A percentile compares a stretch with the other conserved stretches of the same genome.
phyloP scores from a whole-genome alignment of 805 yeast species.

The Candida ascalaphidarum region DNA sequence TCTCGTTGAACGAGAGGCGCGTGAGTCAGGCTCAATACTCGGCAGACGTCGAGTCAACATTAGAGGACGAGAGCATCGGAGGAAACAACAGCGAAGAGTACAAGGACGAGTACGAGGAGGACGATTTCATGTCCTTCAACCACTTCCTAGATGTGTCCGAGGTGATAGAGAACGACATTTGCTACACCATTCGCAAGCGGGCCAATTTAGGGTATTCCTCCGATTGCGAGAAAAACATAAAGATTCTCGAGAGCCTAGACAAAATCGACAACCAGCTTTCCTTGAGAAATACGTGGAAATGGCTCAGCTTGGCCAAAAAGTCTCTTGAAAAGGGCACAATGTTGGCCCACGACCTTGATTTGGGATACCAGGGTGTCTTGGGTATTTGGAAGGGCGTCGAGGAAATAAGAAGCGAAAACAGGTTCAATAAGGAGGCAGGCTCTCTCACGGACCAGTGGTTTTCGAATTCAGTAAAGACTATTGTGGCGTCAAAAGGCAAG shows the following conservation, averaged over 20 bases:
- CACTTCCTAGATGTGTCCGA: constrained; percentile 24
- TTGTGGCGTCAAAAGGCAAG: constrained; percentile 40
- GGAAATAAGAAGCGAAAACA: constrained; percentile 36
- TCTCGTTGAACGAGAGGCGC: not conserved
- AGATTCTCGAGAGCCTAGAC: constrained; percentile 45
- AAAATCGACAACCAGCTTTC: constrained; percentile 42
- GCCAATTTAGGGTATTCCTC: constrained; percentile 69
- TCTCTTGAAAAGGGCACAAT: constrained; percentile 58
- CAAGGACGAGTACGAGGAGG: constrained; percentile 12
- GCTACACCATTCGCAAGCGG: constrained; percentile 60
- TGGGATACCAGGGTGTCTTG: constrained; percentile 80
- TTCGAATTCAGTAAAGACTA: constrained; percentile 42
- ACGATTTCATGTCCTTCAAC: constrained; percentile 18
- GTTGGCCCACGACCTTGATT: constrained; percentile 62
- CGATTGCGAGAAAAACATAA: constrained; percentile 56
- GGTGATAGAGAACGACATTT: constrained; percentile 63
- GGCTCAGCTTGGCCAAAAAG: constrained; percentile 70
- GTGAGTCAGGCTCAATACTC: constrained; percentile 7
- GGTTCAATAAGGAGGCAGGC: constrained; percentile 24
- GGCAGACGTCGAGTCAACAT: constrained; percentile 18
- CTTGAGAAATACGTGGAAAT: constrained; percentile 79
- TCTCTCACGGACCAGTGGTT: constrained; percentile 30
- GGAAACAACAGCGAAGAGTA: constrained; percentile 1
- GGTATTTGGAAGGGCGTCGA: constrained; percentile 83
- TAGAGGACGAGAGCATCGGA: constrained; percentile 19